These are phyloP conservation scores for rapeseed (Brassica napus) DNA, from an alignment of 345 rosid species.

Conservation along the genomic window DNA sequence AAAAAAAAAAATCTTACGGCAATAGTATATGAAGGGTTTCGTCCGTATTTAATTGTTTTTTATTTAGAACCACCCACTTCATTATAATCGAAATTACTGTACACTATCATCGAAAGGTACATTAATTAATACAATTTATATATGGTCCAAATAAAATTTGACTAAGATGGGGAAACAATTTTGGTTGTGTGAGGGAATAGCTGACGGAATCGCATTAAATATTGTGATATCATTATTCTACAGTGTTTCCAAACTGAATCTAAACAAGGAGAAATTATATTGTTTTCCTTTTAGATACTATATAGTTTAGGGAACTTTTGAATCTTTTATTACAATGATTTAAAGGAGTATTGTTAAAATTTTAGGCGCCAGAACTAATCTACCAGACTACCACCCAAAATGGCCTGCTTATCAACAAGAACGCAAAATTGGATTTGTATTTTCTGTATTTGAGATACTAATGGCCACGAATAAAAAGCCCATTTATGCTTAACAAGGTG, in stretches of 20 bases:
- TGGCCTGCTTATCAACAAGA: not conserved
- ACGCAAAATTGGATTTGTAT: not conserved
- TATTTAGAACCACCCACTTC: not conserved
- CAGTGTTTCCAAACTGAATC: not conserved
- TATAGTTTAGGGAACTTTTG: not conserved
- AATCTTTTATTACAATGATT: too few relatives aligned
- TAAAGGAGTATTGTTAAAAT: not conserved
- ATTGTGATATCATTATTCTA: not conserved
- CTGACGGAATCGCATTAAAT: not conserved
- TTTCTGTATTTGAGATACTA: not conserved
- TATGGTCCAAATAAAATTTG: not conserved
- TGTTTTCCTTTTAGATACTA: not conserved
- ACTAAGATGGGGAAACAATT: not conserved
- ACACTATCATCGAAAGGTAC: not conserved
- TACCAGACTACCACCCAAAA: not conserved
- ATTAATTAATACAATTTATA: not conserved
- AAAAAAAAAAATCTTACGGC: not conserved
- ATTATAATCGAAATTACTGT: not conserved
- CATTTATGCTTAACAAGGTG: not conserved
- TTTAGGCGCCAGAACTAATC: not conserved
- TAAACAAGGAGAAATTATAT: not conserved
- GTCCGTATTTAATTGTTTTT: not conserved
- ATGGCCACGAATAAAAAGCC: slow-evolving; percentile 6
- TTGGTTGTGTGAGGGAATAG: not conserved
- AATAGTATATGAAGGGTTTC: not conserved